A percentile compares a stretch with the other conserved stretches of the same genome.
phyloP scores from a whole-genome alignment of 345 rosid species.

The Hypericum perforatum region DNA sequence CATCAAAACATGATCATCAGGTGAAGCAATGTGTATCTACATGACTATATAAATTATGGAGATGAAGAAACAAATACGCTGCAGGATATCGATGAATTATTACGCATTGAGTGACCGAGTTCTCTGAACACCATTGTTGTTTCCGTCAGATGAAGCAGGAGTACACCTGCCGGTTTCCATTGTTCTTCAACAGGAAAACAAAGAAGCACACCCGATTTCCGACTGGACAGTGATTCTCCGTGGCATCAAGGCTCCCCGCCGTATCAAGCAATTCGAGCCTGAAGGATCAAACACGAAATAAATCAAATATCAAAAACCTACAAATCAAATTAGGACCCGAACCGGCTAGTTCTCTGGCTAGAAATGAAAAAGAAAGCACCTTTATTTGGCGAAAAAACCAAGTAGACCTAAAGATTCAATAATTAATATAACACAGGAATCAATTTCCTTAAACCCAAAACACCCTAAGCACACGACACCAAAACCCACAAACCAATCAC shows the following conservation, averaged over 20 bases:
- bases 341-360: too few relatives aligned
- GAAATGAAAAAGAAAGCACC: too few relatives aligned
- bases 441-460: too few relatives aligned
- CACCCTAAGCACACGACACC: too few relatives aligned
- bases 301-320: too few relatives aligned
- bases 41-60: too few relatives aligned
- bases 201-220: constrained; percentile 46
- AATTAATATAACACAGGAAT: too few relatives aligned
- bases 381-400: too few relatives aligned
- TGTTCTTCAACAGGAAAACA: constrained; percentile 28
- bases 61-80: background rate
- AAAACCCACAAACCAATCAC: too few relatives aligned
- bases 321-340: background rate
- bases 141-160: constrained; percentile 48
- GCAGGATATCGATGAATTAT: constrained; percentile 17
- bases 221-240: constrained; percentile 32
- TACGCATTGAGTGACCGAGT: constrained; percentile 68
- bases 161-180: constrained; percentile 69
- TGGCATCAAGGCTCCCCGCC: constrained; percentile 31
- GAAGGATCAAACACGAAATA: constrained; percentile 2
- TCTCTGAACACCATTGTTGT: constrained; percentile 34
- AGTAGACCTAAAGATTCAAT: too few relatives aligned
- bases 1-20: too few relatives aligned
- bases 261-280: constrained; percentile 11
- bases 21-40: too few relatives aligned